phyloP scores from a whole-genome alignment of 371 early-diverging fungal species.

The Mortierella sp. region DNA sequence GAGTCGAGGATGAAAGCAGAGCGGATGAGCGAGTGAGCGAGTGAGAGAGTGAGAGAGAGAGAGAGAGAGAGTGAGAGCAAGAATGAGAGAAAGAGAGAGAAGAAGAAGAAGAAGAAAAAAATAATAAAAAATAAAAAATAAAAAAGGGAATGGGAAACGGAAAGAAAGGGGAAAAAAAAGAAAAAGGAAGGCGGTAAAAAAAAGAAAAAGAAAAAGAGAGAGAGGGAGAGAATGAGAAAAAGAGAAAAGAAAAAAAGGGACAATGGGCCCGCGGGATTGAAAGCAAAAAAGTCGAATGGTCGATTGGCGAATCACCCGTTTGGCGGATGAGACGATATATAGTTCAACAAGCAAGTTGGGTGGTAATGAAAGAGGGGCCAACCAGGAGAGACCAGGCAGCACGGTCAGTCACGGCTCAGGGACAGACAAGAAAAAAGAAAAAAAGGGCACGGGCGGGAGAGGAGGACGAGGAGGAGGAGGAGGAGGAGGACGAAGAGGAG shows the following conservation, averaged over 20 bases:
- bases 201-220: not conserved
- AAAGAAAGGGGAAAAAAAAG: not conserved
- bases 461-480: not conserved
- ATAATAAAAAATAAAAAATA: not conserved
- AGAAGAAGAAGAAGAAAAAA: too few species aligned
- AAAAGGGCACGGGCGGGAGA: not conserved
- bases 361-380: not conserved
- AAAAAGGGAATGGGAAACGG: not conserved
- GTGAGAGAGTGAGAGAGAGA: not conserved
- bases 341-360: not conserved
- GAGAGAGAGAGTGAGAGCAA: too few species aligned
- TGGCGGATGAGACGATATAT: not conserved
- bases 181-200: not conserved
- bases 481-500: not conserved
- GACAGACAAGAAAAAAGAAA: slow-evolving; percentile 1
- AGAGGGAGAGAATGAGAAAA: not conserved
- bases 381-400: not conserved
- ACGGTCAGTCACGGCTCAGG: not conserved
- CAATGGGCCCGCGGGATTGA: too few species aligned
- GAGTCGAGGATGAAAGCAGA: not conserved
- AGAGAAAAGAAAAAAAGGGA: slow-evolving; percentile 5
- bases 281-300: too few species aligned
- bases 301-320: too few species aligned
- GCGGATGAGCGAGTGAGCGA: too few species aligned
- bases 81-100: too few species aligned